Base-by-base conservation (phyloP, 306 rosid genomes). In the Styphnolobium japonicum region DNA sequence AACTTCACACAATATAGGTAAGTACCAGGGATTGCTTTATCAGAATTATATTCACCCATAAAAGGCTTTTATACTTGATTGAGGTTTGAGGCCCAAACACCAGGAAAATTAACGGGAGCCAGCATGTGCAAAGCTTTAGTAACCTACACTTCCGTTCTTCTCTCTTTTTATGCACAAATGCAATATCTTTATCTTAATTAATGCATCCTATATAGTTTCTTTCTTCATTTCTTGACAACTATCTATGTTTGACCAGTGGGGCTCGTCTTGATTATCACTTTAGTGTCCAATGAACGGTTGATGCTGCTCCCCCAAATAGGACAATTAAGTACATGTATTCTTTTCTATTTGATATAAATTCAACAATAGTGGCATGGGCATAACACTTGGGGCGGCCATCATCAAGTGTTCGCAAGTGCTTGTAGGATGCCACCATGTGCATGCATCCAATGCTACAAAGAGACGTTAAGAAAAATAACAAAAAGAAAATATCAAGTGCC, bases 391-490 rank as follows among this genome's bases (percentile, higher is more conserved):
- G 80, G 72, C 68, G 74, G 78, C 75, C 73, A 80, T 27, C 60
- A 67, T 68, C 53, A 68, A 39, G 15, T 33, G 56, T 66, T 77
- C 85, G 71, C 82, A 70, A 29, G 61, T 76, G 37, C 19, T 0
- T 55, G 78, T 53, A 64, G 57, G 53, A 64, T 43, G 82, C 45
- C 64, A 80, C 82, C 89, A 80, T 67, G 83, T 83, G 81, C 33
- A 51, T 84, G 71, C 63, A 52, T 73, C 84, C 77, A 77, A 62
- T 61, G 64, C 12, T 68, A 16, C 61, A 80, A 61, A 73, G 55
- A 86, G 82, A 62, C 67, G 67, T 78, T 75, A 15, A 40, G 61
- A 81, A 67, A 65, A 60, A 21, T 66, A 75, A 46, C 81, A 75
- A 65, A 71, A 58, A 62, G 18, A 51, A 78, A 71, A 82, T 66